Evolutionary conservation across 1,139 yeast species (phyloP).

Genomic region (Geotrichum citri-aurantii): DNA sequence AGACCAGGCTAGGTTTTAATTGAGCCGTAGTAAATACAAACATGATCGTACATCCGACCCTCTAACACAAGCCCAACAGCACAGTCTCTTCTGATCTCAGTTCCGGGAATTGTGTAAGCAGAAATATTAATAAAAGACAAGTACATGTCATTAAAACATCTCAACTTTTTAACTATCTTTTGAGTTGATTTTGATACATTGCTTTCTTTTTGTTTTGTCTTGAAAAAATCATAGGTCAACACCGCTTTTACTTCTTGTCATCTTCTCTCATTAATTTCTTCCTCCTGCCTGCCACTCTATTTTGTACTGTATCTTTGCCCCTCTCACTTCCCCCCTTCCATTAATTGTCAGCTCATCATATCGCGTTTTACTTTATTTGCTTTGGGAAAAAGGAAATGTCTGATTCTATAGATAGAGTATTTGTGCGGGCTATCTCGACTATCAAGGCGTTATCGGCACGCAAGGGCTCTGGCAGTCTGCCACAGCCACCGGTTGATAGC

Average conservation of each 20-base stretch:
- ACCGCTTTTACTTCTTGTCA: too few relatives aligned
- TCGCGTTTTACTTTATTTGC: not conserved
- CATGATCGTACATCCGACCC: not conserved
- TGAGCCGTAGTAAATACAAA: not conserved
- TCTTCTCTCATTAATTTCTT: too few relatives aligned
- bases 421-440: constrained; percentile 74
- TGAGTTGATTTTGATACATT: not conserved
- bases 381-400: constrained; percentile 20
- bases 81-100: not conserved
- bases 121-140: not conserved
- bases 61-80: not conserved
- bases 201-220: not conserved
- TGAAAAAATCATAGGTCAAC: too few relatives aligned
- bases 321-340: not conserved
- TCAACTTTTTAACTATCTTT: not conserved
- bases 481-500: constrained; percentile 74
- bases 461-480: constrained; percentile 62
- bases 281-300: too few relatives aligned
- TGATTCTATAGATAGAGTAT: constrained; percentile 54
- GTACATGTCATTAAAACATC: too few relatives aligned
- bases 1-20: not conserved
- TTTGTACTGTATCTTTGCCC: not conserved
- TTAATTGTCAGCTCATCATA: not conserved
- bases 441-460: constrained; percentile 67
- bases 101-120: not conserved